A percentile compares a stretch with the other conserved stretches of the same genome.
Conservation (phyloP, 1,284 basidiomycete genomes). For the Volvariella volvacea region DNA sequence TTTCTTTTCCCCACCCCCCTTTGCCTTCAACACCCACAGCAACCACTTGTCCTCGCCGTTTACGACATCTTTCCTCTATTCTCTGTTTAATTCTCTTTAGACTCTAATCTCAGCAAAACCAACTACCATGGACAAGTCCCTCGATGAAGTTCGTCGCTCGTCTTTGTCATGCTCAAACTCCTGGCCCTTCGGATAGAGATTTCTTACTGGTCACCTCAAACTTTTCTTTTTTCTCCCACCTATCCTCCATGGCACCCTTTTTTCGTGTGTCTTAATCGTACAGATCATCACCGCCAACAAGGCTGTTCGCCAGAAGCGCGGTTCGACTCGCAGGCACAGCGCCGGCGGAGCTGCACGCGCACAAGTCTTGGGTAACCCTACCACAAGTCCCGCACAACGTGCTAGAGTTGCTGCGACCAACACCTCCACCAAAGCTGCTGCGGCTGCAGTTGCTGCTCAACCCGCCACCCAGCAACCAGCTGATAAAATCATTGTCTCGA, state of each 20-base stretch:
- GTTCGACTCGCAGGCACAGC: slow-evolving; percentile 37
- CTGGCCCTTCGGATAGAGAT: slow-evolving; percentile 14
- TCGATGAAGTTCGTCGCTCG: slow-evolving; percentile 70
- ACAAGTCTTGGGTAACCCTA: slow-evolving; percentile 51
- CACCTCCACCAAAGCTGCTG: slow-evolving; percentile 25
- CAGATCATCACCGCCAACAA: slow-evolving; percentile 74
- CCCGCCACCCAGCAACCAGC: slow-evolving; percentile 33
- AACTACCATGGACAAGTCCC: slow-evolving; percentile 71
- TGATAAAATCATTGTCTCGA: slow-evolving; percentile 95
- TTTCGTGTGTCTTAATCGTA: slow-evolving; percentile 8
- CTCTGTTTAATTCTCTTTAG: slow-evolving; percentile 6
- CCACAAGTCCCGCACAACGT: slow-evolving; percentile 40
- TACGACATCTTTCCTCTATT: slow-evolving; percentile 5
- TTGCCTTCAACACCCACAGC: slow-evolving; percentile 19
- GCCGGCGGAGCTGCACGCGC: slow-evolving; percentile 30
- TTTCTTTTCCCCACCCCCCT: slow-evolving; percentile 12
- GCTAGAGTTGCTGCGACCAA: slow-evolving; percentile 42
- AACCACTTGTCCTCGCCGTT: slow-evolving; percentile 6
- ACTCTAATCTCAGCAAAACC: slow-evolving; percentile 4
- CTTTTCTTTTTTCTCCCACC: slow-evolving; percentile 5
- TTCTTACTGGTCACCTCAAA: slow-evolving; percentile 6
- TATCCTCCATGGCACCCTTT: neutral
- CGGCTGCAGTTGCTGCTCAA: slow-evolving; percentile 27
- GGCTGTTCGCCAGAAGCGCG: slow-evolving; percentile 34
- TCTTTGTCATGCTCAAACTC: slow-evolving; percentile 10